Evolutionary conservation across 306 rosid genomes (phyloP).

Genomic region (Cajanus cajan): DNA sequence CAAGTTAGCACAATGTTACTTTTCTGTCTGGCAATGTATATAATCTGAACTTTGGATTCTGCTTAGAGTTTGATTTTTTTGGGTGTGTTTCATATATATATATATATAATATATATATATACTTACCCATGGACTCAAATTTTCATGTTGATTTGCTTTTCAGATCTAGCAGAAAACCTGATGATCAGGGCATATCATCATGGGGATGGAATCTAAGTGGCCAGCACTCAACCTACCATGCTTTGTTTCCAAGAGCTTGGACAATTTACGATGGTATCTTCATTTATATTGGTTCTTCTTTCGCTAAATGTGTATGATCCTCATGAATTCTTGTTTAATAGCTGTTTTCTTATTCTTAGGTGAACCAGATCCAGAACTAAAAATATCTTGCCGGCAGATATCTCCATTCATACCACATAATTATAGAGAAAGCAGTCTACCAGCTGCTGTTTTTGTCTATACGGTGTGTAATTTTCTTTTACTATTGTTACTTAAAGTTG

Average conservation of each 20-base stretch:
- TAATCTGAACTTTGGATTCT: constrained; percentile 1
- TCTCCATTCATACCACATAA: constrained; percentile 96
- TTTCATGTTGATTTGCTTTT: constrained; percentile 16
- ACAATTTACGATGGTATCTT: constrained; percentile 89
- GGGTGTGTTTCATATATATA: constrained; percentile 15
- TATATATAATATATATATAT: constrained; percentile 9
- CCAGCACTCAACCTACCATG: constrained; percentile 98
- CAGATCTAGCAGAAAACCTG: constrained; percentile 56
- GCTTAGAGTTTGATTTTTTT: constrained; percentile 1
- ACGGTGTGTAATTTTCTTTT: constrained; percentile 56
- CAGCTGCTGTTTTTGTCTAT: constrained; percentile 92
- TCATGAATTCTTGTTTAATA: constrained; percentile 21
- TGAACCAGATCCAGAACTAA: constrained; percentile 96
- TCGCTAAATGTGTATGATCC: background rate
- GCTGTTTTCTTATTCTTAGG: constrained; percentile 47
- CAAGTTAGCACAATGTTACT: background rate
- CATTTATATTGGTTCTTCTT: constrained; percentile 27
- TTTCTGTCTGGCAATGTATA: background rate
- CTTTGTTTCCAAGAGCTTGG: constrained; percentile 99
- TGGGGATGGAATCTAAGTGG: constrained; percentile 99
- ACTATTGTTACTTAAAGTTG: constrained; percentile 1
- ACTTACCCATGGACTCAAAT: background rate
- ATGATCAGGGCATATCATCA: constrained; percentile 88
- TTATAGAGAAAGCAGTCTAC: constrained; percentile 95
- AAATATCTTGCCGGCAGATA: constrained; percentile 93